Base-by-base conservation (phyloP, 2,329 filamentous ascomycete species). In the Pestalotiopsis sp. region DNA sequence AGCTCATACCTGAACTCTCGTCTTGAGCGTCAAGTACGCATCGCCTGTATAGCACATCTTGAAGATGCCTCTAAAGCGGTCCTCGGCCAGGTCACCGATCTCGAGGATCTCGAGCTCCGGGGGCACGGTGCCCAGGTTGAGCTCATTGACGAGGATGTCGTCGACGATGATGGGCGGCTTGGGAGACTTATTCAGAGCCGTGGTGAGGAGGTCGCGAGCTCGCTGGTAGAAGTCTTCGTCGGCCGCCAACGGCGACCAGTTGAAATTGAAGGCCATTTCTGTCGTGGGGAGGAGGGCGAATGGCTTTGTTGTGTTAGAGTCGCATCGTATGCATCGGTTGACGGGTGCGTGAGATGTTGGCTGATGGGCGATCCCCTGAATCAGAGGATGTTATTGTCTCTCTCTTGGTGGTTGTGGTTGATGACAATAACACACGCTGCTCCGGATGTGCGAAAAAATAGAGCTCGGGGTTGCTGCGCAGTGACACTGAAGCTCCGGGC, bases 201-300 rank as follows among this genome's bases (percentile, higher is more conserved):
- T 92, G 31, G 96, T 99, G 76, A 99, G 88, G 81, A 98, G 92
- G 80, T 98, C 95, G 80, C 95, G 93, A 65, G 96, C 95, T 75
- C 94, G 92, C 79, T 92, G 90, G 83, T 95, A 95, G 82, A 96
- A 96, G 75, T 91, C 89, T 77, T 93, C 95, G 84, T 98, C 96
- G 78, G 95, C 95, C 84, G 97, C 96, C 73, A 99, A 88, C 79
- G 96, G 96, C 89, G 94, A 97, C 96, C 96, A 99, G 93, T 98
- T 98, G 93, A 99, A 99, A 87, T 98, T 98, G 92, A 99, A 99
- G 75, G 96, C 96, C 96, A 99, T 99, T 83, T 83, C 86, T 82
- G 83, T 64, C 25, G 40, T 64, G 38, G 61, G 40, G 61, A 52
- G 57, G 45, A 23, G 14, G 23, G 61, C 38, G 25, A 64, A 82